phyloP scores from a whole-genome alignment of 2,329 filamentous ascomycete genomes.

The Xylaria sp. region DNA sequence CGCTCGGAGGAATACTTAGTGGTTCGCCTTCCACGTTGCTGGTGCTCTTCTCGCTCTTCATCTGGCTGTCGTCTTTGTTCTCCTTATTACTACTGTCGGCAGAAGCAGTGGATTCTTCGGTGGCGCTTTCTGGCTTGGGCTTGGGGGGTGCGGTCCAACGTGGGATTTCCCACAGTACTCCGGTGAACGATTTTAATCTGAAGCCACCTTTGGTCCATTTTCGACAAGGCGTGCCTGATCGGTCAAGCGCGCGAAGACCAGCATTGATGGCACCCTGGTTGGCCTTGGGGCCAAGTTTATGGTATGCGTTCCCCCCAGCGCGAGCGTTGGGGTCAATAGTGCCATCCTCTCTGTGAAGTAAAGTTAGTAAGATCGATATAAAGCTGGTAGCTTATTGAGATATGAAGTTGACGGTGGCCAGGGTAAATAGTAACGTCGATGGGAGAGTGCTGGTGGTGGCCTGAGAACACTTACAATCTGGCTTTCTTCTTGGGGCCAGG shows the following conservation, averaged over 20 bases:
- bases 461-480: conserved; percentile 77
- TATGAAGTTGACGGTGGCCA: neutral
- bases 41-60: conserved; percentile 59
- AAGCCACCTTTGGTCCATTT: conserved; percentile 90
- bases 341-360: conserved; percentile 66
- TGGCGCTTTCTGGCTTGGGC: conserved; percentile 58
- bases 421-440: neutral
- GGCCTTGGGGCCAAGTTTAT: conserved; percentile 94
- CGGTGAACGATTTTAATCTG: conserved; percentile 83
- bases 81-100: conserved; percentile 70
- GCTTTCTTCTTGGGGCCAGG: conserved; percentile 97
- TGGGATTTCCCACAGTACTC: conserved; percentile 44
- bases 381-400: neutral
- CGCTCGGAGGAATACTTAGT: conserved; percentile 61
- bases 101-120: conserved; percentile 60
- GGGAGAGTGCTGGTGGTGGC: too few species aligned
- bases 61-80: conserved; percentile 68
- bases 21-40: conserved; percentile 63
- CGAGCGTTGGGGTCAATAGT: conserved; percentile 68
- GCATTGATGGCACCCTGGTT: conserved; percentile 98
- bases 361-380: conserved; percentile 9
- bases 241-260: conserved; percentile 90
- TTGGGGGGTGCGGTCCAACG: conserved; percentile 69
- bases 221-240: conserved; percentile 89
- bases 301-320: conserved; percentile 63